These are phyloP conservation scores for Saraca asoca DNA, from an alignment of 331 rosid genomes.

Conservation along the genomic window DNA sequence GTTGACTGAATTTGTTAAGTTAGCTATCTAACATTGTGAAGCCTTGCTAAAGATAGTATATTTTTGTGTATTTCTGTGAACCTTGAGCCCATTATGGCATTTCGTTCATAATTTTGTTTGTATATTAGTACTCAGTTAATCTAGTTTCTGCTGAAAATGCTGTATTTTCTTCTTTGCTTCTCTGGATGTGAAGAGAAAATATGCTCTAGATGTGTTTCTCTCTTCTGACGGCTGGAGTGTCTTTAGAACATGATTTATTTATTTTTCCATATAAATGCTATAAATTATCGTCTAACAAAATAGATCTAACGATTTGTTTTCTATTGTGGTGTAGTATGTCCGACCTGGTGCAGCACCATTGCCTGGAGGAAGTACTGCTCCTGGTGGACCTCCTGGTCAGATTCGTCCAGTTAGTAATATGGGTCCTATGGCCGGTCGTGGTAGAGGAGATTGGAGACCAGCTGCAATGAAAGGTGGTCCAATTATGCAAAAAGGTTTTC, in stretches of 20 bases:
- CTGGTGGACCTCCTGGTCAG: conserved; percentile 81
- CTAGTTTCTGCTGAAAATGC: conserved; percentile 8
- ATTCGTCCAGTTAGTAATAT: conserved; percentile 77
- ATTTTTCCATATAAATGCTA: conserved; percentile 16
- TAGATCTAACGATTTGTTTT: conserved; percentile 27
- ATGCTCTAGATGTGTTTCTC: conserved; percentile 4
- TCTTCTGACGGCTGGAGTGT: conserved; percentile 15
- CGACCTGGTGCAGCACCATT: conserved; percentile 94
- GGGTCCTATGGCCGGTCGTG: conserved; percentile 80
- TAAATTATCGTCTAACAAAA: conserved; percentile 11
- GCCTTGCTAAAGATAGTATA: not conserved
- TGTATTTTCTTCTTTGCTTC: conserved; percentile 16
- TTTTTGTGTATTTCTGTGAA: conserved; percentile 8
- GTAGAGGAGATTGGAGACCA: conserved; percentile 99
- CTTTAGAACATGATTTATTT: not conserved
- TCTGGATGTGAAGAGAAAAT: conserved; percentile 26
- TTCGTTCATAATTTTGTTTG: not conserved
- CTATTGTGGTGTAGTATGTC: conserved; percentile 66
- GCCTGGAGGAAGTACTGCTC: conserved; percentile 63
- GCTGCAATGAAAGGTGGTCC: conserved; percentile 62
- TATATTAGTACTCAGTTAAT: conserved; percentile 11
- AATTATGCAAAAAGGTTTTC: conserved; percentile 77
- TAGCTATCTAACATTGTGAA: not conserved
- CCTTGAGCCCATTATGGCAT: conserved; percentile 4
- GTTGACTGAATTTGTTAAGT: not conserved